Evolutionary conservation across 176 grass and related monocot genomes (phyloP), one percentile per base, ranked within the genome.

Genomic region (Saccharum spontaneum): DNA sequence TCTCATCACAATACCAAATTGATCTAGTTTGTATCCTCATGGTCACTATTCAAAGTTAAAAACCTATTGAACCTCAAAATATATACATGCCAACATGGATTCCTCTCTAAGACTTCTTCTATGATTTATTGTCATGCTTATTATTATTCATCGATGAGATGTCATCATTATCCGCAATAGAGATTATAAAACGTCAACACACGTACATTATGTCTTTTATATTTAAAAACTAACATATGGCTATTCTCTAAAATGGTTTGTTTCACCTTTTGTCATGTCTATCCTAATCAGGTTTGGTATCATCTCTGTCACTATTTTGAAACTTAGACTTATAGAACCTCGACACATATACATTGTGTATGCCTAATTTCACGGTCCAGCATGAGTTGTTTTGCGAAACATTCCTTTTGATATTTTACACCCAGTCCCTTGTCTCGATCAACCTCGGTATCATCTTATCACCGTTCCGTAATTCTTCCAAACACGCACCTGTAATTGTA

Each of bases 401-500:
- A 1, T 34, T 6, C 30, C 33, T 0, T 71, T 16, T 60, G 80
- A 82, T 59, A 37, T 82, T 59, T 71, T 48, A 57, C 50, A 18
- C 45, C 63, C 10, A 16, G 14, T 16, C 6, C 1, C 50, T 73
- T 83, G 33, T 82, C 49, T 44, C 7, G 6, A 14, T 44, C 52
- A 11, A 4, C 1, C 52, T 83, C 8, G 12, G 4, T 26, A 67
- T 65, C 24, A 79, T 33, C 26, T 34, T 80, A 14, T 10, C 44
- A 54, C 12, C n/a, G 34, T 82, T 59, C 26, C 54, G 43, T 85
- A 77, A 20, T 20, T 85, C 45, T 77, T 30, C 9, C 7, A 41
- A 68, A 76, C 82, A 84, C 31, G 72, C 33, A 67, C 41, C 55
- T 84, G 41, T 26, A 76, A 75, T 12, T 54, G 3, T 84, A 24